Conservation (phyloP, 495 filamentous ascomycete genomes). For the Penicillium cinerascens region DNA sequence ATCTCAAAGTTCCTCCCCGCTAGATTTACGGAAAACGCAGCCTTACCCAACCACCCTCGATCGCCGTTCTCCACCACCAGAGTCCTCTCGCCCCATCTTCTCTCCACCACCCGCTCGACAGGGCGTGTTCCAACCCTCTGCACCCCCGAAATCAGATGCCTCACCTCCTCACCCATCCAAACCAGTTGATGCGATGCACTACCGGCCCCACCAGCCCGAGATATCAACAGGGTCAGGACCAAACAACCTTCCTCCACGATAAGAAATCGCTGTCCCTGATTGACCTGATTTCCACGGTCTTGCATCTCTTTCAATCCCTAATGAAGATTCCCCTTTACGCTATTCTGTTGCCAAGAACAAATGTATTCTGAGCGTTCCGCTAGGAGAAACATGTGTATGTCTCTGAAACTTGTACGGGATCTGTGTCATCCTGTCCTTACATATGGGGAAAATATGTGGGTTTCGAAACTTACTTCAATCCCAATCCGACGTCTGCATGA, state of each 20-base stretch:
- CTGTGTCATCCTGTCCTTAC: slow-evolving; percentile 8
- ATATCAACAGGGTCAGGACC: slow-evolving; percentile 29
- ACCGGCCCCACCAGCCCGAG: slow-evolving; percentile 24
- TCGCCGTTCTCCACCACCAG: slow-evolving; percentile 22
- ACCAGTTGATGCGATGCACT: slow-evolving; percentile 36
- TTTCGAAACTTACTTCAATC: slow-evolving; percentile 5
- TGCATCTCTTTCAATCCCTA: slow-evolving; percentile 4
- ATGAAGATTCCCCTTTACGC: slow-evolving; percentile 13
- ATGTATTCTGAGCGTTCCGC: slow-evolving; percentile 14
- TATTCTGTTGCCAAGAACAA: slow-evolving; percentile 9
- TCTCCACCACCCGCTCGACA: slow-evolving; percentile 38
- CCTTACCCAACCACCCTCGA: slow-evolving; percentile 28
- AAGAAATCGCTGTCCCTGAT: neutral
- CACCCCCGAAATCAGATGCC: slow-evolving; percentile 27
- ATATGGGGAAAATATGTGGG: slow-evolving; percentile 10
- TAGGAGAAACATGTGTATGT: slow-evolving; percentile 3
- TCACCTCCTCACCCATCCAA: slow-evolving; percentile 36
- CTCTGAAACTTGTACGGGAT: slow-evolving; percentile 1
- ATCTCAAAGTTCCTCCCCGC: slow-evolving; percentile 42
- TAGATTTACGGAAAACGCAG: slow-evolving; percentile 44
- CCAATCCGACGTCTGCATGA: slow-evolving; percentile 13
- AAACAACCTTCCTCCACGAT: slow-evolving; percentile 40
- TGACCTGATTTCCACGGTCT: neutral
- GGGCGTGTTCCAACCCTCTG: slow-evolving; percentile 32
- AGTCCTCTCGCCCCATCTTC: slow-evolving; percentile 29